phyloP scores from a whole-genome alignment of 148 eudicot genomes.

The Pharnaceum exiguum region DNA sequence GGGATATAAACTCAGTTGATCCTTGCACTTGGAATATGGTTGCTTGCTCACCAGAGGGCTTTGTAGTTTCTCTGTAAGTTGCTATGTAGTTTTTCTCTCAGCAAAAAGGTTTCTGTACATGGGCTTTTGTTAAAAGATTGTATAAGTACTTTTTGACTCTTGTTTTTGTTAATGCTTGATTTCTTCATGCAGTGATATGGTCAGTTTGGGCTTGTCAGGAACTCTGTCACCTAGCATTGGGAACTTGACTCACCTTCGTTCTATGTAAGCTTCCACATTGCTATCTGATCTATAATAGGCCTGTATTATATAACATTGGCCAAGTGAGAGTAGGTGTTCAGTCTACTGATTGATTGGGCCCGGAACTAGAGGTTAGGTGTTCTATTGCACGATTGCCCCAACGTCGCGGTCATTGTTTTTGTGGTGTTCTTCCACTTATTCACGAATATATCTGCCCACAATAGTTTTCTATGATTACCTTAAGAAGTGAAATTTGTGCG shows the following conservation, averaged over 20 bases:
- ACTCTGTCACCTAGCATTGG: constrained; percentile 83
- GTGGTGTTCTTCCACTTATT: no score
- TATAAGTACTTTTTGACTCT: constrained; percentile 1
- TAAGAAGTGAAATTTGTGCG: no score
- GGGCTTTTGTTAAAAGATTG: background rate
- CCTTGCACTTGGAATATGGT: constrained; percentile 98
- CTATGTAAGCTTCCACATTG: constrained; percentile 44
- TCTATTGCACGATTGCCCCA: no score
- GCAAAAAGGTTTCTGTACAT: background rate
- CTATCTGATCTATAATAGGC: no score
- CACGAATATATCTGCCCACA: no score
- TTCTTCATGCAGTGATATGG: constrained; percentile 64
- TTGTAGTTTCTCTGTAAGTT: constrained; percentile 81
- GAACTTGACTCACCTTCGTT: constrained; percentile 66
- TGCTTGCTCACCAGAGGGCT: constrained; percentile 76
- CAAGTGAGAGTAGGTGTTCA: no score
- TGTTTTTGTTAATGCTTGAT: constrained; percentile 4
- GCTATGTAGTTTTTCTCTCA: background rate
- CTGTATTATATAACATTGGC: no score
- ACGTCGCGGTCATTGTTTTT: no score
- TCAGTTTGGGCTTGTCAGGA: constrained; percentile 69
- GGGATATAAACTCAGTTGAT: constrained; percentile 96
- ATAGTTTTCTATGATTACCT: no score
- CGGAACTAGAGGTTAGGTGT: no score
- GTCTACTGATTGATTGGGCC: no score